Evolutionary conservation across 805 yeast species (phyloP), one percentile per base, ranked within the genome.

Genomic region (fission yeast (Schizosaccharomyces pombe)): DNA sequence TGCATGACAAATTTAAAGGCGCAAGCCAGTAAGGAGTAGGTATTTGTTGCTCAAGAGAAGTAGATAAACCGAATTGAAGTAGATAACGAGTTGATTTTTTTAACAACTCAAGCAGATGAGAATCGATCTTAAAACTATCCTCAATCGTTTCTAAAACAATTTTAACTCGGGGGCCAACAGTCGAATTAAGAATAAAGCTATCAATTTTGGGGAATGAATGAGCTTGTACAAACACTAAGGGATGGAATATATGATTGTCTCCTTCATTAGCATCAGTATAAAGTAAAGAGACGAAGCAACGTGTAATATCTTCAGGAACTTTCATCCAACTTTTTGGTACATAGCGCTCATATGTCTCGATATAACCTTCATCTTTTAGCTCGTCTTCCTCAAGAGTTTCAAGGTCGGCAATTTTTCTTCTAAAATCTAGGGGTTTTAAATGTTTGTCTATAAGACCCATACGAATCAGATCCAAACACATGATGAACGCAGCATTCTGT

Each of bases 401-500:
- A 16, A 16, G 19, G n/a, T 53, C 52, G 24, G 47, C 14, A 5
- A 55, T 5, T 24, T 51, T 30, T 12, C 47, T 29, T 28, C 47
- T 26, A 32, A 32, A 43, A 28, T 26, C 53, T 26, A 43, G 47
- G 24, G 30, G 19, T 4, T 52, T 55, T 16, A 54, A 28, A 31
- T 47, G 47, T 22, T 47, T 52, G 26, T 31, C 53, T 16, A 52
- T 55, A 14, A 55, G 19, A 4, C 24, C 22, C 24, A 32, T 30
- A 11, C 30, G 12, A 8, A 52, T 52, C 5, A 55, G 49, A 24
- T 47, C 49, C 34, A 53, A 6, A 19, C 54, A 54, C 6, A 33
- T 19, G 19, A 26, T 16, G 39, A 55, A 52, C 4, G 55, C 57
- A 12, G 57, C 57, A 26, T 43, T 47, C 3, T 49, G 55, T 39